Percentiles rank a stretch among this genome's conserved stretches.
Evolutionary conservation across 2,329 filamentous ascomycete genomes (phyloP).

Genomic region (Allantophomopsis lycopodina): DNA sequence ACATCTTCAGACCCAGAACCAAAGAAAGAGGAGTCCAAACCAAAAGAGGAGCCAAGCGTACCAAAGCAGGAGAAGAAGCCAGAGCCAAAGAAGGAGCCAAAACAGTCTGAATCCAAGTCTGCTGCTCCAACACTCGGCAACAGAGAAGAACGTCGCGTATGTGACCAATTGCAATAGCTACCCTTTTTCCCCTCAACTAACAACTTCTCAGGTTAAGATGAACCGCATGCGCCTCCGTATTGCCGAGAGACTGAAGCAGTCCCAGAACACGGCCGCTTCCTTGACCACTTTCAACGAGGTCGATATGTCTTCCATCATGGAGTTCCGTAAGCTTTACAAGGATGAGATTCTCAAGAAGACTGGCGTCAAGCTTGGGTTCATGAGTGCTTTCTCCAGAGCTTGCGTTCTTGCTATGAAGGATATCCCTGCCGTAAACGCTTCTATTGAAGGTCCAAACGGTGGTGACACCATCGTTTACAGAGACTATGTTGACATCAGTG

Average conservation of each 20-base stretch:
- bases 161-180: conserved; percentile 18
- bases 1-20: conserved; percentile 29
- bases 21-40: conserved; percentile 25
- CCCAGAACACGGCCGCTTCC: conserved; percentile 94
- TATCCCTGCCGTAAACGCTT: conserved; percentile 88
- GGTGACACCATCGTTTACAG: conserved; percentile 97
- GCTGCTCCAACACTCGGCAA: conserved; percentile 39
- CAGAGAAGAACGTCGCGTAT: conserved; percentile 78
- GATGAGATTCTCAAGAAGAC: conserved; percentile 93
- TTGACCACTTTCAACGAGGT: conserved; percentile 99
- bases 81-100: conserved; percentile 22
- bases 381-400: conserved; percentile 92
- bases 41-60: conserved; percentile 23
- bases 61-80: conserved; percentile 26
- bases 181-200: conserved; percentile 2
- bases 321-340: conserved; percentile 95
- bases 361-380: conserved; percentile 97
- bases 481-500: conserved; percentile 95
- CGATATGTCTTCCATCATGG: conserved; percentile 96
- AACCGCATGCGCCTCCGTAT: conserved; percentile 98
- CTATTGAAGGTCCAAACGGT: conserved; percentile 87
- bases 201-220: conserved; percentile 73
- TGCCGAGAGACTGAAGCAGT: conserved; percentile 95
- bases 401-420: conserved; percentile 88
- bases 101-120: conserved; percentile 20